Conservation (phyloP, 2,329 filamentous ascomycete species). For the Ophiognomonia clavigignenti-juglandacearum region DNA sequence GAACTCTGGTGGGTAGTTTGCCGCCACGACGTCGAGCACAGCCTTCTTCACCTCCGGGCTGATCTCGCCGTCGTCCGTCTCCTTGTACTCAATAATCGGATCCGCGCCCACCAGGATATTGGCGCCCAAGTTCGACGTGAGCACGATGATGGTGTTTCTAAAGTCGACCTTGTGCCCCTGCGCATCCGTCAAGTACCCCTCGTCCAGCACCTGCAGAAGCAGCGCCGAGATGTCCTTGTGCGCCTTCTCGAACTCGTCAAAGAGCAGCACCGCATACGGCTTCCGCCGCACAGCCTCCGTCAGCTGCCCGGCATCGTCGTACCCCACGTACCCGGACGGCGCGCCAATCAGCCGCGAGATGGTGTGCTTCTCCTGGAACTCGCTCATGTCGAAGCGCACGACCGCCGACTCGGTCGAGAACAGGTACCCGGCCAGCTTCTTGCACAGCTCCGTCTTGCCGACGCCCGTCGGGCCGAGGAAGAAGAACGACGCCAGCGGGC, state of each 20-base stretch:
- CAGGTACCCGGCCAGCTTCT: constrained; percentile 87
- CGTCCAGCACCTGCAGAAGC: constrained; percentile 89
- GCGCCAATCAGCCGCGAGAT: constrained; percentile 88
- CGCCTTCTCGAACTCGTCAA: constrained; percentile 97
- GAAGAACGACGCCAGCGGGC: constrained; percentile 92
- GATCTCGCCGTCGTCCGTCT: constrained; percentile 62
- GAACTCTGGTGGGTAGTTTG: constrained; percentile 82
- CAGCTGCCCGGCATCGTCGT: constrained; percentile 92
- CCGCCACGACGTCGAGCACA: constrained; percentile 82
- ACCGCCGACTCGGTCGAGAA: constrained; percentile 91
- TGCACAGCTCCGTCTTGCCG: constrained; percentile 95
- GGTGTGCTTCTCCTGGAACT: constrained; percentile 97
- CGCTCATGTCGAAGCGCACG: constrained; percentile 93
- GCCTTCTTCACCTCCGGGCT: constrained; percentile 67
- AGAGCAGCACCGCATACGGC: constrained; percentile 89
- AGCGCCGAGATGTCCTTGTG: constrained; percentile 92
- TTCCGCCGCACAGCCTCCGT: constrained; percentile 94
- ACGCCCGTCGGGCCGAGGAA: constrained; percentile 96
- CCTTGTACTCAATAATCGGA: constrained; percentile 57
- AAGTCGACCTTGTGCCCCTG: constrained; percentile 98
- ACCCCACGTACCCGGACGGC: constrained; percentile 92
- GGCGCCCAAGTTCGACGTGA: constrained; percentile 92
- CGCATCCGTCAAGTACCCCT: constrained; percentile 90
- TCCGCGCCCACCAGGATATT: constrained; percentile 81
- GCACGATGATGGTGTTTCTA: constrained; percentile 90